Evolutionary conservation across 345 rosid genomes (phyloP).

Genomic region (Gossypium ekmanianum): DNA sequence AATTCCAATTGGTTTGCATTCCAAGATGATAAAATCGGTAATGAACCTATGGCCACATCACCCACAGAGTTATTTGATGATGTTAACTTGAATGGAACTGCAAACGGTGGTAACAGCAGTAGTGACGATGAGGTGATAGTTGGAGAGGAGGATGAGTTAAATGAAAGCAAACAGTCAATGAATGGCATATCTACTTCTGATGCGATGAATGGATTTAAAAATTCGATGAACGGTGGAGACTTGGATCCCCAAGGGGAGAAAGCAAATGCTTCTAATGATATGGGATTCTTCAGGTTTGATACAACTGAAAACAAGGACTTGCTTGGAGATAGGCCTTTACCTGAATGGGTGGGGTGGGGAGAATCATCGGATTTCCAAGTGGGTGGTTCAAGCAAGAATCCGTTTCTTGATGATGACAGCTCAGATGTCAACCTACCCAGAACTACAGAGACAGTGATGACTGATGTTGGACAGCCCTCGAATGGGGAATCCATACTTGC

Average conservation of each 20-base stretch:
- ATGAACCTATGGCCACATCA: conserved; percentile 47
- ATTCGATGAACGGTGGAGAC: conserved; percentile 20
- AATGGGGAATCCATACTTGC: conserved; percentile 42
- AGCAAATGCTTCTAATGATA: conserved; percentile 35
- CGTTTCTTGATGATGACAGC: conserved; percentile 51
- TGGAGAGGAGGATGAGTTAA: conserved; percentile 65
- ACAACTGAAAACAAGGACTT: conserved; percentile 53
- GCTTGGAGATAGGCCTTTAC: conserved; percentile 51
- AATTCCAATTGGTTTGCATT: conserved; percentile 97
- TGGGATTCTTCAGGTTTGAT: conserved; percentile 55
- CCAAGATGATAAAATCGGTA: conserved; percentile 68
- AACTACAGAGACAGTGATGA: conserved; percentile 30
- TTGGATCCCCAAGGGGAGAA: conserved; percentile 28
- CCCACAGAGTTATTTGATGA: conserved; percentile 72
- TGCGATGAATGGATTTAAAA: conserved; percentile 32
- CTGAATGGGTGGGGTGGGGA: conserved; percentile 92
- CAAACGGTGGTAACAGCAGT: conserved; percentile 63
- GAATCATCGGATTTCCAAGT: conserved; percentile 58
- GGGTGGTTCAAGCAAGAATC: conserved; percentile 58
- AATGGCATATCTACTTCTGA: conserved; percentile 52
- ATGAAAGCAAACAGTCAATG: conserved; percentile 42
- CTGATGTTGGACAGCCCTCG: conserved; percentile 33
- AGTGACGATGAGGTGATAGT: conserved; percentile 93
- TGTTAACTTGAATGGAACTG: conserved; percentile 60
- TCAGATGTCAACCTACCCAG: conserved; percentile 35